These are phyloP conservation scores for Terfezia boudieri DNA, from an alignment of 495 filamentous ascomycete genomes.

Conservation along the genomic window DNA sequence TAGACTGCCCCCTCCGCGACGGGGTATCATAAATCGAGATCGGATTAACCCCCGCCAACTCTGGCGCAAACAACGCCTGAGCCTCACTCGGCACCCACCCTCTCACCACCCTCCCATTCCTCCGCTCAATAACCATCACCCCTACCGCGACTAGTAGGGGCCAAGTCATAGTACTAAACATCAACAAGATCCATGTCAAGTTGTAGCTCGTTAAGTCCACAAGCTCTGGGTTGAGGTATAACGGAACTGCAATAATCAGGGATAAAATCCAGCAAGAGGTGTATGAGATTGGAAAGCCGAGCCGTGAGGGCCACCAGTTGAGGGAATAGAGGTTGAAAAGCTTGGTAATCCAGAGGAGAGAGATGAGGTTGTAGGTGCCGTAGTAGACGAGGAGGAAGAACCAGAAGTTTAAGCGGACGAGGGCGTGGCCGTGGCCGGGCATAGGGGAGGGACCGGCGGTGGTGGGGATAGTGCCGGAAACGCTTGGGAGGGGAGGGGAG, in stretches of 20 bases:
- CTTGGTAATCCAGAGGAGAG: slow-evolving; percentile 43
- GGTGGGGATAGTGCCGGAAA: slow-evolving; percentile 2
- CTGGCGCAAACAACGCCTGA: slow-evolving; percentile 30
- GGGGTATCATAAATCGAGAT: slow-evolving; percentile 24
- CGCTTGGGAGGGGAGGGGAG: not conserved
- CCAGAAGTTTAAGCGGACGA: slow-evolving; percentile 42
- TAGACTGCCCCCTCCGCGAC: not conserved
- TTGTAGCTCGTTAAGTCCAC: slow-evolving; percentile 28
- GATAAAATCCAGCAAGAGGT: slow-evolving; percentile 32
- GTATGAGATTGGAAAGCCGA: slow-evolving; percentile 36
- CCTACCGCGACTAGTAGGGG: slow-evolving; percentile 36
- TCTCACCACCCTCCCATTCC: slow-evolving; percentile 33
- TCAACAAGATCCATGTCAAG: slow-evolving; percentile 40
- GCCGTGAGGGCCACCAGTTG: slow-evolving; percentile 32
- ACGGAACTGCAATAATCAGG: slow-evolving; percentile 30
- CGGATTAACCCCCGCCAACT: too few species aligned
- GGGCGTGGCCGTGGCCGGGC: slow-evolving; percentile 36
- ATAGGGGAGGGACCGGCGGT: slow-evolving; percentile 19
- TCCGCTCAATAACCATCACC: slow-evolving; percentile 29
- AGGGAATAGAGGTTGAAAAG: slow-evolving; percentile 44
- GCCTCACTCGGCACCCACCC: slow-evolving; percentile 35
- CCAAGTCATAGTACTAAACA: slow-evolving; percentile 40
- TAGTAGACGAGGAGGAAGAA: slow-evolving; percentile 45
- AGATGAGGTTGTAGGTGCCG: slow-evolving; percentile 39
- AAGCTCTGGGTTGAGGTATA: slow-evolving; percentile 29